phyloP scores from a whole-genome alignment of 805 yeast species.

The Cyberlindnera americana region DNA sequence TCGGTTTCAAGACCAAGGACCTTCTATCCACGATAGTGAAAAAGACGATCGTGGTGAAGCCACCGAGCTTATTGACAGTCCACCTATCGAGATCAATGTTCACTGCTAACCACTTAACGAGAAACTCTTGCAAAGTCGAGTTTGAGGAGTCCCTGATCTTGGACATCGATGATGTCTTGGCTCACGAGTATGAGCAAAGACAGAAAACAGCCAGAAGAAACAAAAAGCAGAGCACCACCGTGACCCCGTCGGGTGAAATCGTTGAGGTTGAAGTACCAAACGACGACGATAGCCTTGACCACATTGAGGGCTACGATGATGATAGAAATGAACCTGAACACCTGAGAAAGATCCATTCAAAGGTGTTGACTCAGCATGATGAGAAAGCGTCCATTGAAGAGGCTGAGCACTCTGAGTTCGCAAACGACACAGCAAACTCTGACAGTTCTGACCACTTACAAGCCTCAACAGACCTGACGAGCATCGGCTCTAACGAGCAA shows the following conservation, averaged over 20 bases:
- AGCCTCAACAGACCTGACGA: conserved; percentile 12
- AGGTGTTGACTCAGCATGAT: conserved; percentile 24
- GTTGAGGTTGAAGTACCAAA: conserved; percentile 8
- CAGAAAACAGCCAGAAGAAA: conserved; percentile 19
- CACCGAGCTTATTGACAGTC: conserved; percentile 72
- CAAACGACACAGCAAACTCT: conserved; percentile 2
- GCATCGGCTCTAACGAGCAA: conserved; percentile 17
- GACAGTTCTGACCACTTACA: conserved; percentile 13
- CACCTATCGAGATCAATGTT: conserved; percentile 85
- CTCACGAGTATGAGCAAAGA: conserved; percentile 28
- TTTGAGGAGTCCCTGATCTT: conserved; percentile 56
- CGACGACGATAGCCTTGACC: conserved; percentile 13
- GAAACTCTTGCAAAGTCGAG: conserved; percentile 71
- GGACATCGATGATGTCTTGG: conserved; percentile 41
- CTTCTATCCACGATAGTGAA: conserved; percentile 67
- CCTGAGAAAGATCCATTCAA: conserved; percentile 24
- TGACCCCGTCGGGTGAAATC: conserved; percentile 15
- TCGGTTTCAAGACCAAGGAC: conserved; percentile 40
- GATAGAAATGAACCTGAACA: conserved; percentile 25
- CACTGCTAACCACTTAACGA: conserved; percentile 58
- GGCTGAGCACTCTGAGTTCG: conserved; percentile 17
- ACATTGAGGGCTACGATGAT: conserved; percentile 23
- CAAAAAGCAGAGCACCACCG: conserved; percentile 11
- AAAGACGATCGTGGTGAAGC: conserved; percentile 52
- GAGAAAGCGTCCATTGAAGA: conserved; percentile 15